Conservation (phyloP, 2,329 filamentous ascomycete genomes). For the Cladosporium sp. region DNA sequence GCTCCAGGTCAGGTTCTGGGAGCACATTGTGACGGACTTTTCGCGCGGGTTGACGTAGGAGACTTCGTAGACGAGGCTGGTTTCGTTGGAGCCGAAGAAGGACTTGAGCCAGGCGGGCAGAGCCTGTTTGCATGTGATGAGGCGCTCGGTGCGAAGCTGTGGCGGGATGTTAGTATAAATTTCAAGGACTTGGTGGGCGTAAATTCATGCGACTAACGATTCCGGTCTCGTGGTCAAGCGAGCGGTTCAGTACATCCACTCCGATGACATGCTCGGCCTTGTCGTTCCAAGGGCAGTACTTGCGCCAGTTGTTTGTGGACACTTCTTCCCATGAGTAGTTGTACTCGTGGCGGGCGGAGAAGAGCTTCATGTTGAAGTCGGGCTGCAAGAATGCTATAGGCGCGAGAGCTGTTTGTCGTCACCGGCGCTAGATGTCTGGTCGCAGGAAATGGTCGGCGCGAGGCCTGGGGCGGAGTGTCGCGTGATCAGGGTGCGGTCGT, state of each 20-base stretch:
- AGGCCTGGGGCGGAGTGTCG: constrained; percentile 18
- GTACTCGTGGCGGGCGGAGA: constrained; percentile 85
- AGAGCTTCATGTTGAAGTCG: constrained; percentile 77
- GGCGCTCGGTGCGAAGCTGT: constrained; percentile 70
- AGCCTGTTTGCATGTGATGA: constrained; percentile 64
- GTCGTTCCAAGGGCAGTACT: constrained; percentile 99
- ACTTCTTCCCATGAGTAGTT: constrained; percentile 99
- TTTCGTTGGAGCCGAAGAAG: constrained; percentile 76
- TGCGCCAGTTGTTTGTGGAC: constrained; percentile 95
- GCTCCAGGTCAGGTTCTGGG: constrained; percentile 88
- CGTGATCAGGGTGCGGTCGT: constrained; percentile 11
- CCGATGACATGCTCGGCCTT: constrained; percentile 96
- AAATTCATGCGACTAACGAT: constrained; percentile 44
- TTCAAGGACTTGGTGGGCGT: constrained; percentile 10
- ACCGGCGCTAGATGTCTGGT: constrained; percentile 15
- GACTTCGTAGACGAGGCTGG: constrained; percentile 89
- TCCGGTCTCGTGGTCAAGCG: constrained; percentile 63
- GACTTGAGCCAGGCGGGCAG: constrained; percentile 79
- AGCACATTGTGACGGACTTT: constrained; percentile 95
- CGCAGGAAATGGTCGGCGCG: constrained; percentile 15
- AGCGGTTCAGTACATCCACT: constrained; percentile 85
- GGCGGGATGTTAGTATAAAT: constrained; percentile 3
- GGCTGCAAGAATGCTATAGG: constrained; percentile 6
- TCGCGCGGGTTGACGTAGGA: constrained; percentile 84
- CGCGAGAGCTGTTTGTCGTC: constrained; percentile 13